Percentiles rank a stretch among this genome's conserved stretches.
These are phyloP conservation scores for Telfairia occidentalis DNA, from an alignment of 331 rosid species.

Conservation along the genomic window DNA sequence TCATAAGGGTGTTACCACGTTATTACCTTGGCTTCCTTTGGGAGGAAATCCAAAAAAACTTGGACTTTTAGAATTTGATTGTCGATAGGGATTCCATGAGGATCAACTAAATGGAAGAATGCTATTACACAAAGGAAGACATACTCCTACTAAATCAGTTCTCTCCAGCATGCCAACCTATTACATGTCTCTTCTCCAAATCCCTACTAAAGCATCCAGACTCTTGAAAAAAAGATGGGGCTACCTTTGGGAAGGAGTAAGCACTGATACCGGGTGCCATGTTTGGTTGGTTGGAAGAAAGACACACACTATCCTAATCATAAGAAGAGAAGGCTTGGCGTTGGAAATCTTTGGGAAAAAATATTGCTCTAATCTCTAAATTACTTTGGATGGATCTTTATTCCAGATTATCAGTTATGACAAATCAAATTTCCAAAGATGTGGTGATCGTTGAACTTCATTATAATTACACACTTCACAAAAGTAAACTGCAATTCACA, in stretches of 20 bases:
- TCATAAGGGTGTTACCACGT: no score
- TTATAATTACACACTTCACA: neutral
- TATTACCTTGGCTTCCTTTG: no score
- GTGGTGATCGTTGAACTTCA: neutral
- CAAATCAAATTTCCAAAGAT: neutral
- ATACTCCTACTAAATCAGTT: neutral
- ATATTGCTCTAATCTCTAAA: neutral
- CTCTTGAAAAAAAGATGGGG: neutral
- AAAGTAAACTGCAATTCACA: constrained; percentile 4
- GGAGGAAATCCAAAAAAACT: no score
- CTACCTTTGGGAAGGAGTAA: neutral
- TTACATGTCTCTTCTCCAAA: neutral
- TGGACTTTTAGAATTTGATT: neutral
- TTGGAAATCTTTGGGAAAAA: neutral
- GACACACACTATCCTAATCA: neutral
- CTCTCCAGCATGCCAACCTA: neutral
- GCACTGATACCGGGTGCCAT: neutral
- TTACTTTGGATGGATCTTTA: constrained; percentile 1
- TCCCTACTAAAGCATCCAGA: neutral
- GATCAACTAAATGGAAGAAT: neutral
- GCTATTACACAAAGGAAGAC: neutral
- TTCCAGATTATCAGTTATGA: neutral
- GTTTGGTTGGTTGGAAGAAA: neutral
- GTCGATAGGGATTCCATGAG: neutral
- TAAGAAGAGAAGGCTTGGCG: neutral